A percentile compares a stretch with the other conserved stretches of the same genome.
These are phyloP conservation scores for Microdochium paspali DNA, from an alignment of 2,329 filamentous ascomycete genomes.

Conservation along the genomic window DNA sequence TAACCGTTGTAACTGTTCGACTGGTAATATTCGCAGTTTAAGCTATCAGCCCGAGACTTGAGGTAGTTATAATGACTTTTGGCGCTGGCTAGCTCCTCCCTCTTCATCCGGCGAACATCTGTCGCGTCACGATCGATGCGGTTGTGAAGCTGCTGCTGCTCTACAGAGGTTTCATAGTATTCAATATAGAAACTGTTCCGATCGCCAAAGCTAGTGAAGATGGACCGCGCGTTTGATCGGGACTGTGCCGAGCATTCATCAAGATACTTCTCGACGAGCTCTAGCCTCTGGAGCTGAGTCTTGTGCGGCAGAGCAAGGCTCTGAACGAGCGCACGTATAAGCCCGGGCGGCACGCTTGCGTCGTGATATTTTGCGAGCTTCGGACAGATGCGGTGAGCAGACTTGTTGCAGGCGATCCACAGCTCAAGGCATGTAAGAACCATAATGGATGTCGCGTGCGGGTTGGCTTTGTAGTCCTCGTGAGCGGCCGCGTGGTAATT, in stretches of 20 bases:
- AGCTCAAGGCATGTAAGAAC: constrained; percentile 45
- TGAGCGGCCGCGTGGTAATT: constrained; percentile 21
- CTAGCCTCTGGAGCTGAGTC: constrained; percentile 34
- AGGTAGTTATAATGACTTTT: constrained; percentile 18
- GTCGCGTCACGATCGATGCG: constrained; percentile 29
- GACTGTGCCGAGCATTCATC: constrained; percentile 15
- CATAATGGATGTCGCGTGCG: constrained; percentile 42
- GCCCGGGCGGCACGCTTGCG: constrained; percentile 32
- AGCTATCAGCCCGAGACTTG: constrained; percentile 5
- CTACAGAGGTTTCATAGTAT: constrained; percentile 33
- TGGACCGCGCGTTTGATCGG: constrained; percentile 10
- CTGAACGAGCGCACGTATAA: constrained; percentile 22
- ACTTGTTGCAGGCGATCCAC: constrained; percentile 47
- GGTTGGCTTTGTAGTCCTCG: constrained; percentile 24
- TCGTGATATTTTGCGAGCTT: constrained; percentile 24
- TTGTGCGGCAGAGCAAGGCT: constrained; percentile 32
- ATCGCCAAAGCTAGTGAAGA: constrained; percentile 27
- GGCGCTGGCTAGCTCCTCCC: constrained; percentile 18
- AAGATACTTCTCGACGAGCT: constrained; percentile 37
- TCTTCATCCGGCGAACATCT: constrained; percentile 16
- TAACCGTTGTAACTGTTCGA: neutral
- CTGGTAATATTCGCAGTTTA: constrained; percentile 1
- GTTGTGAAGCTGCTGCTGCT: constrained; percentile 23
- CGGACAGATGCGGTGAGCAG: constrained; percentile 24
- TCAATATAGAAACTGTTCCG: constrained; percentile 31